Conservation (phyloP, 164 flowering plant species). For the Sedum album region DNA sequence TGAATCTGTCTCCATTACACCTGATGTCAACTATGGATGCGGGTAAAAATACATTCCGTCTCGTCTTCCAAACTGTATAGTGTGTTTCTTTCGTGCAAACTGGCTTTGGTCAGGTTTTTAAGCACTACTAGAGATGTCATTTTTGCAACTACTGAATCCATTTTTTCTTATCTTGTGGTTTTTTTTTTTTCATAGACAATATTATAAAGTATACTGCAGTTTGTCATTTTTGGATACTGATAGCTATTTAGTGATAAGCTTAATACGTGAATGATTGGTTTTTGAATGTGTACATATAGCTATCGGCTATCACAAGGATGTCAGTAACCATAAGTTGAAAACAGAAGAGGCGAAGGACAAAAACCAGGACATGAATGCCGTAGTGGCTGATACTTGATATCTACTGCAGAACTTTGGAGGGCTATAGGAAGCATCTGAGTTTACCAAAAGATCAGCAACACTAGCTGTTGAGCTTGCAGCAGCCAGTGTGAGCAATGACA, state of each 20-base stretch:
- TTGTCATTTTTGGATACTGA: too few relatives aligned
- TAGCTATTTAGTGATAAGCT: too few relatives aligned
- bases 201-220: too few relatives aligned
- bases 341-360: slow-evolving; percentile 45
- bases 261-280: too few relatives aligned
- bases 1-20: too few relatives aligned
- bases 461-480: slow-evolving; percentile 68
- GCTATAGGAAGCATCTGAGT: slow-evolving; percentile 26
- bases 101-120: too few relatives aligned
- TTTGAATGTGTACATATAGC: neutral
- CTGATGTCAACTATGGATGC: slow-evolving; percentile 77
- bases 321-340: slow-evolving; percentile 64
- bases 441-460: slow-evolving; percentile 41
- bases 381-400: slow-evolving; percentile 61
- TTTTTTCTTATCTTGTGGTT: neutral
- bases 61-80: neutral
- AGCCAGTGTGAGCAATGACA: slow-evolving; percentile 54
- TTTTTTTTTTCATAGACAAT: too few relatives aligned
- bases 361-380: slow-evolving; percentile 78
- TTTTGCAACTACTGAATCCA: neutral
- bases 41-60: slow-evolving; percentile 27
- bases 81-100: neutral
- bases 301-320: slow-evolving; percentile 29
- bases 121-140: neutral
- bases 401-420: slow-evolving; percentile 44